Evolutionary conservation across 2,329 filamentous ascomycete species (phyloP).

Genomic region (Ilyonectria mors-panacis): DNA sequence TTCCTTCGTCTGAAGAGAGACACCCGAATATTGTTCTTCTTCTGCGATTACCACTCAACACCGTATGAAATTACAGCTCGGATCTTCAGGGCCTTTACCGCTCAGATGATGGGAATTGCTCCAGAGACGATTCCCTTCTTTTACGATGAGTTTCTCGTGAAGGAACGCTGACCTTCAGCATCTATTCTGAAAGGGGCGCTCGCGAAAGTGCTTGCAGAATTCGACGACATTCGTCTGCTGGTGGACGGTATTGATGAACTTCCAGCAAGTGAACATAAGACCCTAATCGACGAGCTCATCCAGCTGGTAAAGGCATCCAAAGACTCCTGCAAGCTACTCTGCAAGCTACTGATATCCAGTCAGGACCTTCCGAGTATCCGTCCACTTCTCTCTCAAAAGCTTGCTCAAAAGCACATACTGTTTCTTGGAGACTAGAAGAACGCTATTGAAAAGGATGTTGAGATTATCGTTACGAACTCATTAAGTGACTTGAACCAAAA

Average conservation of each 20-base stretch:
- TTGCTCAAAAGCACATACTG: not conserved
- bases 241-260: no score
- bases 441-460: constrained; percentile 1
- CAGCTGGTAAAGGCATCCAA: constrained; percentile 5
- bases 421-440: not conserved
- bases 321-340: not conserved
- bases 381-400: not conserved
- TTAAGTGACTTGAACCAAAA: no score
- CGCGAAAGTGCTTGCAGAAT: no score
- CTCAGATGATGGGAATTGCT: not conserved
- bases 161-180: not conserved
- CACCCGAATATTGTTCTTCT: constrained; percentile 15
- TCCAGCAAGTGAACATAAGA: no score
- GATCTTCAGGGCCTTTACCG: not conserved
- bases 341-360: constrained; percentile 5
- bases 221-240: no score
- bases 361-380: constrained; percentile 4
- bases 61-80: not conserved
- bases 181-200: constrained; percentile 12
- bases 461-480: no score
- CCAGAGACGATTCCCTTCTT: constrained; percentile 2
- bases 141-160: constrained; percentile 11
- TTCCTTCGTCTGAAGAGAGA: constrained; percentile 7
- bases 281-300: constrained; percentile 4
- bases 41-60: constrained; percentile 13